phyloP scores from a whole-genome alignment of 1,284 basidiomycete genomes.

The Naganishia albida region DNA sequence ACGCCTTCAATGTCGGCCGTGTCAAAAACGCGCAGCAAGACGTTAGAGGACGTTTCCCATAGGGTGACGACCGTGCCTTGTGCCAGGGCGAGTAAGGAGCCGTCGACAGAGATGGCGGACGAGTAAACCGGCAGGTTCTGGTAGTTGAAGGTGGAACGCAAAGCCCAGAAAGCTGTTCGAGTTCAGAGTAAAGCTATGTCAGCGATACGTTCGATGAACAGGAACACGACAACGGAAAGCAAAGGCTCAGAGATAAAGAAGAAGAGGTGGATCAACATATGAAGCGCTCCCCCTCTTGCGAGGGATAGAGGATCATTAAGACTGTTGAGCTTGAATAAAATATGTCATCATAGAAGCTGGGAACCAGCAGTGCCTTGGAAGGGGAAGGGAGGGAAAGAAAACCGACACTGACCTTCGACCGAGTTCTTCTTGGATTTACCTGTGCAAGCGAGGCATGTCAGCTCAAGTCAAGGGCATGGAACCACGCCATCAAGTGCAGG shows the following conservation, averaged over 20 bases:
- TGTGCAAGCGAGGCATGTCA: slow-evolving; percentile 31
- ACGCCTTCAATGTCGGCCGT: slow-evolving; percentile 37
- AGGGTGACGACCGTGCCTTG: slow-evolving; percentile 71
- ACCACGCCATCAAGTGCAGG: slow-evolving; percentile 7
- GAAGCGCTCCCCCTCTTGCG: slow-evolving; percentile 33
- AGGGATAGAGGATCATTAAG: slow-evolving; percentile 40
- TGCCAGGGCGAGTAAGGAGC: slow-evolving; percentile 77
- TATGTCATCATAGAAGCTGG: slow-evolving; percentile 47
- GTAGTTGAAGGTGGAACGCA: slow-evolving; percentile 69
- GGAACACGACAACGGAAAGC: slow-evolving; percentile 20
- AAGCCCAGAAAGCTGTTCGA: slow-evolving; percentile 72
- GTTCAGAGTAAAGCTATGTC: slow-evolving; percentile 3
- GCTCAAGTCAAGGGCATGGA: neutral
- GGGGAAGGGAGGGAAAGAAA: slow-evolving; percentile 10
- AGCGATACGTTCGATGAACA: slow-evolving; percentile 6
- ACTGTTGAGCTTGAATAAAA: slow-evolving; percentile 57
- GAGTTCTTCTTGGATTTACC: slow-evolving; percentile 46
- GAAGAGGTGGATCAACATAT: slow-evolving; percentile 49
- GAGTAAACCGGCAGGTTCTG: slow-evolving; percentile 67
- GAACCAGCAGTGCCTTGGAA: slow-evolving; percentile 15
- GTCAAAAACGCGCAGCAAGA: slow-evolving; percentile 67
- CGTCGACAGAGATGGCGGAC: slow-evolving; percentile 79
- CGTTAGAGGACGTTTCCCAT: slow-evolving; percentile 72
- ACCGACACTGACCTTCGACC: slow-evolving; percentile 47
- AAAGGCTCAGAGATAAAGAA: slow-evolving; percentile 52